Evolutionary conservation across 169 alveolate species (phyloP).

Genomic region (Plasmodium adleri): DNA sequence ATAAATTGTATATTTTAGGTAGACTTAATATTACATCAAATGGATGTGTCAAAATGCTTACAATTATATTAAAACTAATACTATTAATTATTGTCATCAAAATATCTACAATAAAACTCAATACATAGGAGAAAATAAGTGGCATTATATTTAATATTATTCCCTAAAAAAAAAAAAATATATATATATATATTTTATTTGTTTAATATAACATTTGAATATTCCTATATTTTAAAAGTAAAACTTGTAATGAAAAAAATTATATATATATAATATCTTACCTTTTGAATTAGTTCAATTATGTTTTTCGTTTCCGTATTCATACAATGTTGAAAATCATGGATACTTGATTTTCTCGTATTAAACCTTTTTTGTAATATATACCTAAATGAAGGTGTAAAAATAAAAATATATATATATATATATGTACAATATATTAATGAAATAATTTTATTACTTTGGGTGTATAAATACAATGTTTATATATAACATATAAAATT

Average conservation of each 20-base stretch:
- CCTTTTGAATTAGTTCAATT: conserved; percentile 74
- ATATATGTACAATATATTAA: background rate
- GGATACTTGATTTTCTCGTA: conserved; percentile 49
- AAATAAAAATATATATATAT: background rate
- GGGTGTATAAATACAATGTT: background rate
- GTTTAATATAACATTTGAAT: conserved; percentile 1
- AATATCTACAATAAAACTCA: conserved; percentile 64
- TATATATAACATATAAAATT: background rate
- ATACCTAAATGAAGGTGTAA: conserved; percentile 16
- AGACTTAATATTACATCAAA: conserved; percentile 71
- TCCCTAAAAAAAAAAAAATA: conserved; percentile 44
- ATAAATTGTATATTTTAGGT: conserved; percentile 66
- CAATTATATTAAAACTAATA: conserved; percentile 38
- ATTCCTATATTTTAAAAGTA: conserved; percentile 14
- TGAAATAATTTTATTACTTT: too few species aligned
- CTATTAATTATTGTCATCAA: conserved; percentile 68
- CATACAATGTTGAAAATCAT: conserved; percentile 61
- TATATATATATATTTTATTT: conserved; percentile 4
- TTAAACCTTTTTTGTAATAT: conserved; percentile 64
- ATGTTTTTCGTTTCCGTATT: conserved; percentile 64
- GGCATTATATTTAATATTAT: conserved; percentile 70
- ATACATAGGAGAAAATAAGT: conserved; percentile 63
- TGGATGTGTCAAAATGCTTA: conserved; percentile 63
- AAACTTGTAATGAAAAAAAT: background rate
- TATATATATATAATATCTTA: conserved; percentile 17